Conservation (phyloP, 2,329 filamentous ascomycete species). For the Nemania sp. region DNA sequence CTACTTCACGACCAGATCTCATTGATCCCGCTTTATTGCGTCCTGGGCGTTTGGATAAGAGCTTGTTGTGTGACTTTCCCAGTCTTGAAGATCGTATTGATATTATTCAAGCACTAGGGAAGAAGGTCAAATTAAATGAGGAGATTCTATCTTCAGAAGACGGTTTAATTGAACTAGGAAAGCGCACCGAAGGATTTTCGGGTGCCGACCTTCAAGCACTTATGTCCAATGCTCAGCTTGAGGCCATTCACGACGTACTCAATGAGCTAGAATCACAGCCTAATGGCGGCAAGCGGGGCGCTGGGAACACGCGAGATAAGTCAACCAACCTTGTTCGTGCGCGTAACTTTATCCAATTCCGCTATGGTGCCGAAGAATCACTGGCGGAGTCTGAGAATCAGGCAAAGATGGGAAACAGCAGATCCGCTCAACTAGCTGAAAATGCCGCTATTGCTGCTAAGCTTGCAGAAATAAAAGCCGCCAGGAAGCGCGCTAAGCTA, state of each 20-base stretch:
- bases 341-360: slow-evolving; percentile 82
- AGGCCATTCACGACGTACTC: slow-evolving; percentile 94
- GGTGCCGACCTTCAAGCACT: slow-evolving; percentile 95
- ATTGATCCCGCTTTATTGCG: slow-evolving; percentile 94
- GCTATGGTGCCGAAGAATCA: slow-evolving; percentile 74
- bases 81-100: slow-evolving; percentile 83
- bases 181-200: slow-evolving; percentile 86
- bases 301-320: slow-evolving; percentile 53
- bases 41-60: slow-evolving; percentile 94
- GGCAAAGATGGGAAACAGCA: slow-evolving; percentile 60
- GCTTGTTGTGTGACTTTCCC: slow-evolving; percentile 90
- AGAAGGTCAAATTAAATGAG: slow-evolving; percentile 79
- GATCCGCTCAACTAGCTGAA: slow-evolving; percentile 73
- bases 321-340: slow-evolving; percentile 47
- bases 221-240: slow-evolving; percentile 94
- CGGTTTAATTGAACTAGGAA: slow-evolving; percentile 78
- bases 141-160: slow-evolving; percentile 69
- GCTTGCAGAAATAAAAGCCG: slow-evolving; percentile 80
- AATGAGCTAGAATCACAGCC: slow-evolving; percentile 64
- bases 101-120: slow-evolving; percentile 86
- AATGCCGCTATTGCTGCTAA: slow-evolving; percentile 84
- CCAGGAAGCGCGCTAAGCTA: slow-evolving; percentile 72
- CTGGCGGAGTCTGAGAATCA: slow-evolving; percentile 55
- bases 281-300: slow-evolving; percentile 50
- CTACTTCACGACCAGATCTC: slow-evolving; percentile 90